Evolutionary conservation across 345 rosid species (phyloP).

Genomic region (Turritis glabra): DNA sequence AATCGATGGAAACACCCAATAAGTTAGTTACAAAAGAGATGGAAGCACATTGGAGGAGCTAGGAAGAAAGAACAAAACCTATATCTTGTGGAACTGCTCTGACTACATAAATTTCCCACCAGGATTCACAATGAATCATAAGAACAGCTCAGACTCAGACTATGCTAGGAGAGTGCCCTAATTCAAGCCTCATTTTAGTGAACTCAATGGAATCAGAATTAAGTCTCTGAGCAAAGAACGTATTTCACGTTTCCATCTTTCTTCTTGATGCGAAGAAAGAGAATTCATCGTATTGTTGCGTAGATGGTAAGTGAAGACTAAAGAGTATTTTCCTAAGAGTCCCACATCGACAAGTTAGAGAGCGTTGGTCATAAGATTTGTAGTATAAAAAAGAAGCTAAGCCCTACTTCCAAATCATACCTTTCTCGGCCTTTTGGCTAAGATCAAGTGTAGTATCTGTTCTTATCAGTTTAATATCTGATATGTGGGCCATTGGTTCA

Average conservation of each 20-base stretch:
- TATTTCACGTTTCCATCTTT: no score
- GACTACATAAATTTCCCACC: not conserved
- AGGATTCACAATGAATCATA: not conserved
- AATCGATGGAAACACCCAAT: not conserved
- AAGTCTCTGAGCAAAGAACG: not conserved
- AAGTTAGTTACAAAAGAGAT: no score
- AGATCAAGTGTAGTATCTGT: conserved; percentile 73
- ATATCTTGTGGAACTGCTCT: not conserved
- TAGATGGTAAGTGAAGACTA: no score
- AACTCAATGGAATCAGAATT: not conserved
- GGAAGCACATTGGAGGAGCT: no score
- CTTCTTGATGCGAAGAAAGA: no score
- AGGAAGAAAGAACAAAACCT: no score
- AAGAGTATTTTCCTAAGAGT: no score
- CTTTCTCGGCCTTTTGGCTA: conserved; percentile 80
- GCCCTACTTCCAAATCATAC: not conserved
- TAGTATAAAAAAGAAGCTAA: not conserved
- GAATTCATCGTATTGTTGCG: no score
- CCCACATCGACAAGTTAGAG: conserved; percentile 20
- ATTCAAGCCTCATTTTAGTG: not conserved
- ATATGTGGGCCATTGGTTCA: conserved; percentile 41
- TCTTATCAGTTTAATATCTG: conserved; percentile 73
- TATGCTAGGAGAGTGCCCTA: not conserved
- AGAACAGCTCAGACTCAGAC: not conserved
- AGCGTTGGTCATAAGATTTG: not conserved